Conservation (phyloP, 768 basidiomycete genomes). For the Psilocybe tampanensis region DNA sequence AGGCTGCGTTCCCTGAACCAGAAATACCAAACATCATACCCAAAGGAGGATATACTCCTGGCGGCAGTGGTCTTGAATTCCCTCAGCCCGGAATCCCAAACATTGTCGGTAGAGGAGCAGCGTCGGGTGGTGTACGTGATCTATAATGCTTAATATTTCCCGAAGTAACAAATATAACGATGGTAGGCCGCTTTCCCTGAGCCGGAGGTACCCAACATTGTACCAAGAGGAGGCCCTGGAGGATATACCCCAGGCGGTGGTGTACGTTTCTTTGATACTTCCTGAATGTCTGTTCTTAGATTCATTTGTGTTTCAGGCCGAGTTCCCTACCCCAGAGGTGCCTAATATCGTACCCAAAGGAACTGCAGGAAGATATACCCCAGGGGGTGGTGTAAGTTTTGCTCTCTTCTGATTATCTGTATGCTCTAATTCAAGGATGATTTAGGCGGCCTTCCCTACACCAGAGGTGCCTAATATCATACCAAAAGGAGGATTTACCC, state of each 20-base stretch:
- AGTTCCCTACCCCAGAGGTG: not conserved
- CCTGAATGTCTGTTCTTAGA: not conserved
- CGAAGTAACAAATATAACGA: no score
- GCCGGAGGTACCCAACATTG: slow-evolving; percentile 3
- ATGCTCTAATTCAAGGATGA: not conserved
- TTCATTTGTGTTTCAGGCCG: not conserved
- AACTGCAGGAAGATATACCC: not conserved
- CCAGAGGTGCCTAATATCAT: slow-evolving; percentile 4
- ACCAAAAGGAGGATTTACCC: not conserved
- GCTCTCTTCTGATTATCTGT: not conserved
- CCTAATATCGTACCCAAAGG: not conserved
- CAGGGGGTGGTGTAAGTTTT: not conserved
- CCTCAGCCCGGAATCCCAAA: slow-evolving; percentile 1
- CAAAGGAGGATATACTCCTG: not conserved
- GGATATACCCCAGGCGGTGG: not conserved
- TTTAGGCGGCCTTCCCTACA: slow-evolving; percentile 1
- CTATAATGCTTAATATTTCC: no score
- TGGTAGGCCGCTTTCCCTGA: not conserved
- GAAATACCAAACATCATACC: slow-evolving; percentile 3
- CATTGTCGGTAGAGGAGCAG: not conserved
- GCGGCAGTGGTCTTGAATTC: not conserved
- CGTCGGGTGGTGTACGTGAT: not conserved
- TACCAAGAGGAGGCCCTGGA: not conserved
- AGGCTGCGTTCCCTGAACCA: not conserved
- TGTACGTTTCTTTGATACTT: not conserved